These are phyloP conservation scores for Penstemon barbatus DNA, from an alignment of 257 asterid genomes.

Conservation along the genomic window DNA sequence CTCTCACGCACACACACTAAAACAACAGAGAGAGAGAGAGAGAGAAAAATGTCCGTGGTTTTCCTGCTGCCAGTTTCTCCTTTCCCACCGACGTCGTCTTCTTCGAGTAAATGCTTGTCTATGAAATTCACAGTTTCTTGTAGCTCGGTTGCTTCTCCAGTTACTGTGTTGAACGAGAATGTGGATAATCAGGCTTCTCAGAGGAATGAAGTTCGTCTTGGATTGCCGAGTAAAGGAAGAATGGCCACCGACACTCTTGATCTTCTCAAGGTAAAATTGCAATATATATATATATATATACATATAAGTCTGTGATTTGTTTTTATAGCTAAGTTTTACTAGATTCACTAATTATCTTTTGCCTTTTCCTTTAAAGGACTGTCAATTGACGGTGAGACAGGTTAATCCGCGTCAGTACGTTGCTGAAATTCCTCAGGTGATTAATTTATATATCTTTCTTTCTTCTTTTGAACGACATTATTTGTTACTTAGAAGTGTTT, in stretches of 20 bases:
- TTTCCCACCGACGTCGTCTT: constrained; percentile 31
- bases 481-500: too few species aligned
- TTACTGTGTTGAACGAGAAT: constrained; percentile 23
- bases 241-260: constrained; percentile 79
- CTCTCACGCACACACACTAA: constrained; percentile 1
- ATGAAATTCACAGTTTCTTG: constrained; percentile 13
- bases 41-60: constrained; percentile 30
- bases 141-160: background rate
- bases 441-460: background rate
- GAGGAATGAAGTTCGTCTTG: constrained; percentile 81
- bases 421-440: constrained; percentile 92
- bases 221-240: constrained; percentile 98
- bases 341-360: constrained; percentile 11
- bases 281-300: too few species aligned
- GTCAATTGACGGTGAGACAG: constrained; percentile 96
- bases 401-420: constrained; percentile 97
- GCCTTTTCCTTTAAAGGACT: constrained; percentile 50
- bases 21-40: background rate
- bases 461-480: too few species aligned
- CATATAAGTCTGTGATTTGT: background rate
- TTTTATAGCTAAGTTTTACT: background rate
- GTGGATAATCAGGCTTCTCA: constrained; percentile 40
- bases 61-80: constrained; percentile 41
- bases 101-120: constrained; percentile 21
- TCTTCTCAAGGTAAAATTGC: background rate